A percentile compares a stretch with the other conserved stretches of the same genome.
phyloP scores from a whole-genome alignment of 768 basidiomycete species.

The Paxillus involutus region DNA sequence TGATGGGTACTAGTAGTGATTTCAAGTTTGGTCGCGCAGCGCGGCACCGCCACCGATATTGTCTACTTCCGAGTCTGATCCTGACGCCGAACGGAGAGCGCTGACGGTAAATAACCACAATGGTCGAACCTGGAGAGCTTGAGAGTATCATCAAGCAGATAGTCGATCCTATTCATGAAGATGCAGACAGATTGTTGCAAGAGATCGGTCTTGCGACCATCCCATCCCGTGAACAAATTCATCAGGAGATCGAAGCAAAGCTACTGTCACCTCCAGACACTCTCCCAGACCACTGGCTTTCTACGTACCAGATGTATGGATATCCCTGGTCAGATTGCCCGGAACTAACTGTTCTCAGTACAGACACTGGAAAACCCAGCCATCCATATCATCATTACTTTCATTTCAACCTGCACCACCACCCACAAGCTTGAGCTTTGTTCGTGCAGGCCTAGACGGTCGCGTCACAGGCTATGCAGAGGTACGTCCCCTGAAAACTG shows the following conservation, averaged over 20 bases:
- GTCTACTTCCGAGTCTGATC: neutral
- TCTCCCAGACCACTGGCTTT: conserved; percentile 72
- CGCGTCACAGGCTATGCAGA: conserved; percentile 80
- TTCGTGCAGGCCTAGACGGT: conserved; percentile 79
- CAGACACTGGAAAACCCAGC: conserved; percentile 72
- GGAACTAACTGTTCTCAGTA: conserved; percentile 10
- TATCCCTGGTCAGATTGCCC: conserved; percentile 5
- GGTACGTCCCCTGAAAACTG: conserved; percentile 40
- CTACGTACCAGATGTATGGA: conserved; percentile 81
- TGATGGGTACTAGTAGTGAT: neutral
- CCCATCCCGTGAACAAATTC: conserved; percentile 60
- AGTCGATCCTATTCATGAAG: conserved; percentile 40
- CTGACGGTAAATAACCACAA: conserved; percentile 3
- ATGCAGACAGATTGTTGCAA: conserved; percentile 46
- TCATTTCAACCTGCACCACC: conserved; percentile 67
- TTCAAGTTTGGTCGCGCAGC: neutral
- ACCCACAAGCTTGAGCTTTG: conserved; percentile 70
- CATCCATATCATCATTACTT: conserved; percentile 64
- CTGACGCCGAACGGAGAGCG: no score
- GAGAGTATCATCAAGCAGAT: conserved; percentile 44
- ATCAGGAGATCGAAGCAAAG: conserved; percentile 70
- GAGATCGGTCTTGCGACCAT: conserved; percentile 56
- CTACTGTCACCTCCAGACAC: conserved; percentile 67
- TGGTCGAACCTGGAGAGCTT: conserved; percentile 16
- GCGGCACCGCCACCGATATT: conserved; percentile 20